Evolutionary conservation across 192 early-diverging fungal genomes (phyloP).

Genomic region (Geosiphon pyriformis): DNA sequence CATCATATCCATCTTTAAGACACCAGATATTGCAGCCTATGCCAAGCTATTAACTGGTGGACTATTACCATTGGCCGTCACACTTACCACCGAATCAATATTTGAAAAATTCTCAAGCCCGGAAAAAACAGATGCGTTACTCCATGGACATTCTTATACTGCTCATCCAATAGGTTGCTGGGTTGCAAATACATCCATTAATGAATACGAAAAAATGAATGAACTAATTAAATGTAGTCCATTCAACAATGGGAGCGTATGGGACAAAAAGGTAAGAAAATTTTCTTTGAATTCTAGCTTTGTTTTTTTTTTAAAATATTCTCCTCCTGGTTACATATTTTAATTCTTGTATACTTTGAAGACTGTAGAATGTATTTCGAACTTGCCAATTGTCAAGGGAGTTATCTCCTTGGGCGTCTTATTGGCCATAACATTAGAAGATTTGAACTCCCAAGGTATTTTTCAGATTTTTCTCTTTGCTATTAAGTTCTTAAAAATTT

Average conservation of each 20-base stretch:
- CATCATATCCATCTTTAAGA: too few species aligned
- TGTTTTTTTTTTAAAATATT: background rate
- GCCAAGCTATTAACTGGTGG: constrained; percentile 79
- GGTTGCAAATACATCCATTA: constrained; percentile 55
- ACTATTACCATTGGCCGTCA: constrained; percentile 62
- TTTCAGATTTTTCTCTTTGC: constrained; percentile 27
- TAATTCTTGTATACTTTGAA: constrained; percentile 25
- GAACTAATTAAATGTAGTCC: too few species aligned
- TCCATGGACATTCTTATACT: constrained; percentile 83
- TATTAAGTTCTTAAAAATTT: constrained; percentile 25
- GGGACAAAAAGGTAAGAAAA: constrained; percentile 40
- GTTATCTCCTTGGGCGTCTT: constrained; percentile 65
- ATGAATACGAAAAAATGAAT: constrained; percentile 43
- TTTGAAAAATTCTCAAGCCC: constrained; percentile 62
- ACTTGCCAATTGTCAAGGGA: constrained; percentile 53
- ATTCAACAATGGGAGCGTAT: constrained; percentile 49
- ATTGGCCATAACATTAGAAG: constrained; percentile 57
- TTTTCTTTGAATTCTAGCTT: background rate
- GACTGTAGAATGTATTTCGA: constrained; percentile 44
- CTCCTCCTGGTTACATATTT: too few species aligned
- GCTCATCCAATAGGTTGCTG: constrained; percentile 77
- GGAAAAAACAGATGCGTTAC: constrained; percentile 59
- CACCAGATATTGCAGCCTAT: constrained; percentile 70
- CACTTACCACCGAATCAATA: constrained; percentile 56
- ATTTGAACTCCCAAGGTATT: constrained; percentile 1